Conservation (phyloP, 176 grass and related monocot genomes). For the Aechmea fasciata region DNA sequence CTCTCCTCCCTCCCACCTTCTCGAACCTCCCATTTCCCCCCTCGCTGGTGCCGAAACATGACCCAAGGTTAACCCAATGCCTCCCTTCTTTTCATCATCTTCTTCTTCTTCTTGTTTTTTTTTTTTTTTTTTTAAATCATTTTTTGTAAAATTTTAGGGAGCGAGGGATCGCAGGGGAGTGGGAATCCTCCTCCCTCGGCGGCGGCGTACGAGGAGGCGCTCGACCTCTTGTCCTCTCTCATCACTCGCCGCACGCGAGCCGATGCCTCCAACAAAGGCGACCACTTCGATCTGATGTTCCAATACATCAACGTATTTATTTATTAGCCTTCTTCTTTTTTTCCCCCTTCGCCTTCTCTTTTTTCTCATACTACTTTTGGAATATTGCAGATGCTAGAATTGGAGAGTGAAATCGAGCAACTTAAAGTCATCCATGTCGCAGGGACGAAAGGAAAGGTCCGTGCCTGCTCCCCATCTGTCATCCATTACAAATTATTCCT, state of each 20-base stretch:
- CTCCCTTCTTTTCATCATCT: too few species aligned
- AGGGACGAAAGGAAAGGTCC: conserved; percentile 89
- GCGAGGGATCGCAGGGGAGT: conserved; percentile 13
- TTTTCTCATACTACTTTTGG: background rate
- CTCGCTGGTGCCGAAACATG: too few species aligned
- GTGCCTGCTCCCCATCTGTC: background rate
- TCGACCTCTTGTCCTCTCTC: conserved; percentile 66
- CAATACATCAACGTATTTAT: conserved; percentile 60
- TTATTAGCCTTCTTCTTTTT: background rate
- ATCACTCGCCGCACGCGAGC: conserved; percentile 63
- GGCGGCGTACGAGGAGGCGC: conserved; percentile 65
- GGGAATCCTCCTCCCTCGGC: conserved; percentile 6
- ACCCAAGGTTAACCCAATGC: too few species aligned
- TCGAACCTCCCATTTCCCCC: background rate
- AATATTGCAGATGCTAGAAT: conserved; percentile 62
- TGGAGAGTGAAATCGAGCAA: conserved; percentile 50
- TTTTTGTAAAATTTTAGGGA: background rate
- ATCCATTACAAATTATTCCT: background rate
- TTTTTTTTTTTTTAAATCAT: too few species aligned
- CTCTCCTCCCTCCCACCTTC: background rate
- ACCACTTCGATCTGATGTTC: conserved; percentile 73
- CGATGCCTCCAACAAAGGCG: conserved; percentile 47
- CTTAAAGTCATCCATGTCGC: conserved; percentile 85
- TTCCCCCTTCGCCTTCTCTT: background rate
- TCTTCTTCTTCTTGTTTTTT: too few species aligned